Evolutionary conservation across 352 stramenopile species (phyloP).

Genomic region (Globisporangium radiosum): DNA sequence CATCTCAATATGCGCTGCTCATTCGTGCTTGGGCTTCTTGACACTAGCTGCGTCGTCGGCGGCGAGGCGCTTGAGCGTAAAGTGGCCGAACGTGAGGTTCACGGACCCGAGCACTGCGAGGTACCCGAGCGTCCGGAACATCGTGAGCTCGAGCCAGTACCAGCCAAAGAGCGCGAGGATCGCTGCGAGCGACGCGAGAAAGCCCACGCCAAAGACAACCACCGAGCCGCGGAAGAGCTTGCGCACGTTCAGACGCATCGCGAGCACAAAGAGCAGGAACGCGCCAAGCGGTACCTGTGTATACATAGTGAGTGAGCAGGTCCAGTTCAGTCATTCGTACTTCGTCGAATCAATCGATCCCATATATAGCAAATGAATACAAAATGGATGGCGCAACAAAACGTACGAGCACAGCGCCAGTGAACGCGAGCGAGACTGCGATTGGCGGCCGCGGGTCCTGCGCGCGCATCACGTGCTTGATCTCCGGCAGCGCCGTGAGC

Average conservation of each 20-base stretch:
- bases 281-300: slow-evolving; percentile 35
- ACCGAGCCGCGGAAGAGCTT: slow-evolving; percentile 61
- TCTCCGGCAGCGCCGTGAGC: slow-evolving; percentile 79
- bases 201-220: slow-evolving; percentile 63
- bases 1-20: background rate
- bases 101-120: slow-evolving; percentile 50
- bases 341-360: background rate
- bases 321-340: background rate
- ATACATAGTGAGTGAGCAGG: background rate
- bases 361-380: background rate
- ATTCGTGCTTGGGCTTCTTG: slow-evolving; percentile 66
- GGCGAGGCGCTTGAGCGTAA: slow-evolving; percentile 74
- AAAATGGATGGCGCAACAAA: background rate
- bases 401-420: slow-evolving; percentile 45
- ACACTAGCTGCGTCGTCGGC: slow-evolving; percentile 14
- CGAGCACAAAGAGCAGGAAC: slow-evolving; percentile 61
- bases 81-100: slow-evolving; percentile 60
- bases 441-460: slow-evolving; percentile 64
- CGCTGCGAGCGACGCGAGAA: slow-evolving; percentile 61
- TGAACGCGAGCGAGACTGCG: slow-evolving; percentile 64
- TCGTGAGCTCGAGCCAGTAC: slow-evolving; percentile 88
- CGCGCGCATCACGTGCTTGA: slow-evolving; percentile 80
- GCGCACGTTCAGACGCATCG: slow-evolving; percentile 53
- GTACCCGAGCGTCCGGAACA: slow-evolving; percentile 80
- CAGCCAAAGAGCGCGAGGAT: slow-evolving; percentile 77